Evolutionary conservation across 2,329 filamentous ascomycete species (phyloP).

Genomic region (Botryosphaeria agaves): DNA sequence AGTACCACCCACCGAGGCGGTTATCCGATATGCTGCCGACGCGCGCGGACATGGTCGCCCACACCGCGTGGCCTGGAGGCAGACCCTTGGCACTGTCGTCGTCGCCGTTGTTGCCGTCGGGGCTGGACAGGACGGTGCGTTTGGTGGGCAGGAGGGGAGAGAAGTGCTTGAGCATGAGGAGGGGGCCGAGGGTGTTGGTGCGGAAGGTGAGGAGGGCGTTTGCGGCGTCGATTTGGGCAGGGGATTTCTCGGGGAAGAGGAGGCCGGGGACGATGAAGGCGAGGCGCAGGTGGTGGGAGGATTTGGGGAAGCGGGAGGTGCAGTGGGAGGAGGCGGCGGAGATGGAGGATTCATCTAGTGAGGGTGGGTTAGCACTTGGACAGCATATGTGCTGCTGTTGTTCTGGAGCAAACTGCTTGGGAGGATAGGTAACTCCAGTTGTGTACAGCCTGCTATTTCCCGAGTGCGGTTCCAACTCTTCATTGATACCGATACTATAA

Average conservation of each 20-base stretch:
- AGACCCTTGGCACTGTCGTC: conserved; percentile 8
- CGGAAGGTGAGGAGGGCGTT: conserved; percentile 50
- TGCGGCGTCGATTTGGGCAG: conserved; percentile 42
- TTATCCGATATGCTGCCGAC: conserved; percentile 64
- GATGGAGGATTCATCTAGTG: conserved; percentile 44
- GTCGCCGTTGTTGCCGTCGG: no score
- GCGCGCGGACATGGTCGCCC: conserved; percentile 61
- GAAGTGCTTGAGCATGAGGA: conserved; percentile 66
- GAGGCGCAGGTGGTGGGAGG: conserved; percentile 44
- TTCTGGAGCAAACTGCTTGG: background rate
- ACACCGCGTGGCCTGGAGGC: conserved; percentile 40
- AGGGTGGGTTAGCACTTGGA: conserved; percentile 2
- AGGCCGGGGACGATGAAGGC: conserved; percentile 55
- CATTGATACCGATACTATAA: no score
- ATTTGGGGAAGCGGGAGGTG: conserved; percentile 33
- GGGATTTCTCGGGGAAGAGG: conserved; percentile 55
- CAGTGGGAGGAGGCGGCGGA: conserved; percentile 36
- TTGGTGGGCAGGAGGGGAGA: conserved; percentile 48
- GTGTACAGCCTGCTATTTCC: no score
- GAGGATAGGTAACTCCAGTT: background rate
- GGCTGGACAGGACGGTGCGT: conserved; percentile 21
- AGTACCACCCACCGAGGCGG: conserved; percentile 61
- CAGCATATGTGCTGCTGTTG: background rate
- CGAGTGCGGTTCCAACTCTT: no score
- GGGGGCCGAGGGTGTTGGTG: conserved; percentile 56